Evolutionary conservation across 2,329 filamentous ascomycete species (phyloP), one percentile per base, ranked within the genome.

Genomic region (Cladosporium colombiae): DNA sequence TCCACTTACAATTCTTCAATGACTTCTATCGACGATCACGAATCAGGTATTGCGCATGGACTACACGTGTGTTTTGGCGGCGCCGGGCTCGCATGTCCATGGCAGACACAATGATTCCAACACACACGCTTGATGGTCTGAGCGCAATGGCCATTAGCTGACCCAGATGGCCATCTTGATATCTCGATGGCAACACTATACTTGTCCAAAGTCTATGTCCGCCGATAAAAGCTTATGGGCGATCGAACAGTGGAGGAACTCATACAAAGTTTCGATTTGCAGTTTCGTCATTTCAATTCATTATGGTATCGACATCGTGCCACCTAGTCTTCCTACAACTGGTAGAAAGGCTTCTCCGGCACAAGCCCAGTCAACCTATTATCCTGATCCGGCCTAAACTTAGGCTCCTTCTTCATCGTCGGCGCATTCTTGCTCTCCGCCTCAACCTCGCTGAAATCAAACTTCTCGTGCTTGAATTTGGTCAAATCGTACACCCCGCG

Each of bases 371-470:
- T 76, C 52, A 83, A 68, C 62, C 76, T 78, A 58, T 81, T 75
- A 2, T 76, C 76, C 29, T 73, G 66, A 18, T 72, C 74, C 5
- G 81, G 80, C 68, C 76, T 74, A 70, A 83, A 82, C 71, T 80
- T 81, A 64, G 74, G 71, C 70, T 81, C 79, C 73, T 83, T 83
- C 69, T 78, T 81, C 72, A 78, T 80, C 37, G 74, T 74, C 64
- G 82, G 79, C 16, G 82, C 83, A 31, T 76, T 77, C 70, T 82
- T 76, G 4, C 79, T 76, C 65, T 80, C 69, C 67, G 78, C 73
- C 70, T 83, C 77, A 1, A 84, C 82, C 70, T 84, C 79, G 3
- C 71, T 68, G 56, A 84, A 81, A 1, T 75, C 71, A 66, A 85
- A 85, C 50, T 75, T 72, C 55, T 80, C 78, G 67, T 81, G 75